phyloP scores from a whole-genome alignment of 352 stramenopile genomes.

The Phytophthora cryptogea region DNA sequence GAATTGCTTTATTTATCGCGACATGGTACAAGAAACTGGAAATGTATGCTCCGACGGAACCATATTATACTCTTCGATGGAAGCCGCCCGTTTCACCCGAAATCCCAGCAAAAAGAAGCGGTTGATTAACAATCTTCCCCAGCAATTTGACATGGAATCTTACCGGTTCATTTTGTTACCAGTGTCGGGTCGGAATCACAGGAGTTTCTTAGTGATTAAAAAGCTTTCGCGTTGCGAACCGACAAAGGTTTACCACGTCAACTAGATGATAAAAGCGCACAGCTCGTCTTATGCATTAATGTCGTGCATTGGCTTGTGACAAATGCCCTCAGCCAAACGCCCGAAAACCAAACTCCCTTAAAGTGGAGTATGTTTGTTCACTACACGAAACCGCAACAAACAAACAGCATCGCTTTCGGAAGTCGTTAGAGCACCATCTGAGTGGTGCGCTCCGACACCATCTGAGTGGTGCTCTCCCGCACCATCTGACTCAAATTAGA shows the following conservation, averaged over 20 bases:
- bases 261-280: conserved; percentile 5
- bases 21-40: not conserved
- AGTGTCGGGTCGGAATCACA: conserved; percentile 1
- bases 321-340: not conserved
- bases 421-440: too few relatives aligned
- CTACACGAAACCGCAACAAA: too few relatives aligned
- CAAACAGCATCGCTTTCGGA: too few relatives aligned
- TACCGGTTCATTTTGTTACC: conserved; percentile 1
- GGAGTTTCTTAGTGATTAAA: conserved; percentile 2
- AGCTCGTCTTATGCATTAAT: not conserved
- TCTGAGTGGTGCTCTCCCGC: too few relatives aligned
- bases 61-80: not conserved
- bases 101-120: not conserved
- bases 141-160: not conserved
- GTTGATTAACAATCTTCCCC: not conserved
- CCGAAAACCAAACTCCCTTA: too few relatives aligned
- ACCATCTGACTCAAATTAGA: too few relatives aligned
- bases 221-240: not conserved
- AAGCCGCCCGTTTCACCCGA: not conserved
- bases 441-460: too few relatives aligned
- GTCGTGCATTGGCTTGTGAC: not conserved
- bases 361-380: too few relatives aligned
- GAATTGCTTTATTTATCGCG: conserved; percentile 3
- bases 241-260: conserved; percentile 5
- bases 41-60: not conserved